Base-by-base conservation (phyloP, 495 filamentous ascomycete species). In the Rhypophila decipiens region DNA sequence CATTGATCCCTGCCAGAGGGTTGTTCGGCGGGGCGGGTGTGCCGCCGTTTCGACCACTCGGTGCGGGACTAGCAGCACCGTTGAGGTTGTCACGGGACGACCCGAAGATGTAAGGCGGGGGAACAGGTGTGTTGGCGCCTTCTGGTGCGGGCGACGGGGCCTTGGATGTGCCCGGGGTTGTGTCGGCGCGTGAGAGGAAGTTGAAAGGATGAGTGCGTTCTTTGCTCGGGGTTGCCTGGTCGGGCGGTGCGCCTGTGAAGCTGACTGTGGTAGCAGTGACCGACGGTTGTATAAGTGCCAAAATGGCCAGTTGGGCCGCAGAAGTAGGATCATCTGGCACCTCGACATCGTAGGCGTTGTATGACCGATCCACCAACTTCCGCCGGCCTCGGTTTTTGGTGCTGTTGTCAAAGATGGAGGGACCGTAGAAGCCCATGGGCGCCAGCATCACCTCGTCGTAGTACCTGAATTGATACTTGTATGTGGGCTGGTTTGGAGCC, bases 401-500 rank as follows among this genome's bases (percentile, higher is more conserved):
- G 4, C 73, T 74, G 57, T 90, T 82, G 58, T 91, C 85, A 52
- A 96, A 95, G 34, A 96, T 84, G 4, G 74, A 71, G 2, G 93
- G 93, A 39, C 90, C 85, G 61, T 90, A 97, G 65, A 85, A 84
- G 17, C 84, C 91, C 82, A 95, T 86, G 9, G 90, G 87, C 1
- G 94, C 87, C 15, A 98, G 74, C 52, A 91, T 85, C 2, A 90
- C 81, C 57, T 97, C 90, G 54, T 98, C 93, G 60, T 96, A 97
- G 5, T 83, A 87, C 72, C 95, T 97, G 72, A 96, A 96, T 15
- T 75, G 73, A 68, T 94, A 96, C 61, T 93, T 95, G 51, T 80
- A 75, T 2, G 93, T 97, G 45, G 91, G 85, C 64, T 93, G 84
- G 18, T 87, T 90, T 0, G 87, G 81, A 2, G 88, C 86, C 18